Evolutionary conservation across 352 stramenopile species (phyloP).

Genomic region (Phytophthora agathidicida): DNA sequence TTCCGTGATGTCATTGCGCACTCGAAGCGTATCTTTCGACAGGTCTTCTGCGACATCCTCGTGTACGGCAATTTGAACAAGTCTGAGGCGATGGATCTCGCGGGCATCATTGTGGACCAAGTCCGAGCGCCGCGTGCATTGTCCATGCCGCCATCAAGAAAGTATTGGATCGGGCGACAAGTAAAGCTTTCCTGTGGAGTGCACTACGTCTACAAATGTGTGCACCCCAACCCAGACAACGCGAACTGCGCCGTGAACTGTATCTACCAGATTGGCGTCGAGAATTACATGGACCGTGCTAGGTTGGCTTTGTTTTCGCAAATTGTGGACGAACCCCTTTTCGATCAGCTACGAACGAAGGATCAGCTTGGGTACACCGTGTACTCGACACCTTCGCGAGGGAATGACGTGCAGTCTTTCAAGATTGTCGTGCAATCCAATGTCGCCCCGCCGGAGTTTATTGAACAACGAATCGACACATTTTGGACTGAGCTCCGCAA

Average conservation of each 20-base stretch:
- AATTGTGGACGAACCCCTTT: constrained; percentile 64
- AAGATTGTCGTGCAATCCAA: constrained; percentile 83
- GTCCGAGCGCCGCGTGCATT: constrained; percentile 10
- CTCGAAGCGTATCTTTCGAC: constrained; percentile 37
- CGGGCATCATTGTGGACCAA: constrained; percentile 33
- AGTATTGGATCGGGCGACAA: constrained; percentile 34
- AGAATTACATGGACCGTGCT: constrained; percentile 48
- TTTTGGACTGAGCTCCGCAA: constrained; percentile 58
- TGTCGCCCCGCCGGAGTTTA: constrained; percentile 59
- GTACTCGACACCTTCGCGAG: constrained; percentile 55
- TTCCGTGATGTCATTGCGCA: constrained; percentile 39
- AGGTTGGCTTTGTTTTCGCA: constrained; percentile 61
- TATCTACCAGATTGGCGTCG: constrained; percentile 57
- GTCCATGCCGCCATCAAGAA: constrained; percentile 33
- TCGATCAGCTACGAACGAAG: constrained; percentile 66
- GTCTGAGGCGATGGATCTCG: constrained; percentile 27
- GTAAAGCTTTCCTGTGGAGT: constrained; percentile 30
- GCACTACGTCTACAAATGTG: constrained; percentile 37
- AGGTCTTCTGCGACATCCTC: constrained; percentile 49
- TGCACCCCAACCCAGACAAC: constrained; percentile 58
- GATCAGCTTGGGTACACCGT: constrained; percentile 79
- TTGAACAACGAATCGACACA: constrained; percentile 72
- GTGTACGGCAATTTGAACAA: constrained; percentile 61
- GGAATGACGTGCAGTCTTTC: constrained; percentile 63
- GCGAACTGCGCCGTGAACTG: constrained; percentile 59